Evolutionary conservation across 495 filamentous ascomycete genomes (phyloP).

Genomic region (Hypoxylon perforatum): DNA sequence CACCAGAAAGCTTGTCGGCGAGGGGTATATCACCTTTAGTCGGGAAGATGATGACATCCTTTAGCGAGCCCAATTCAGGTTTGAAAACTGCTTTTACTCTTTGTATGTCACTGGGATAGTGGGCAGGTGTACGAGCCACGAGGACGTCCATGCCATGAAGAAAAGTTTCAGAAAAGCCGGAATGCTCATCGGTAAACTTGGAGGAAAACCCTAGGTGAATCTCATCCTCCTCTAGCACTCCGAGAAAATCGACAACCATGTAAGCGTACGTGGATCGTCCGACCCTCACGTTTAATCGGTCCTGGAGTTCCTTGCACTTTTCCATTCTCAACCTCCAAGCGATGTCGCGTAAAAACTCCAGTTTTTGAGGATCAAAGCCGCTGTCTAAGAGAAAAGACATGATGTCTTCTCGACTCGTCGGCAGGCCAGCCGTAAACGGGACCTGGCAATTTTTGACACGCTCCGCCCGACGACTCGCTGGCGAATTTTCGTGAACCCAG

Average conservation of each 20-base stretch:
- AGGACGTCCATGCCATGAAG: conserved; percentile 79
- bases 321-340: conserved; percentile 65
- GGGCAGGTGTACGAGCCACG: conserved; percentile 85
- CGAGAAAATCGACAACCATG: conserved; percentile 84
- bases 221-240: conserved; percentile 75
- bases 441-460: conserved; percentile 50
- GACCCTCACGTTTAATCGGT: conserved; percentile 76
- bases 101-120: conserved; percentile 86
- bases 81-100: conserved; percentile 68
- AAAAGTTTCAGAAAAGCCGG: conserved; percentile 66
- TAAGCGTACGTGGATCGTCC: conserved; percentile 79
- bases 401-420: conserved; percentile 60
- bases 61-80: conserved; percentile 75
- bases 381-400: conserved; percentile 67
- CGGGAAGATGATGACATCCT: conserved; percentile 89
- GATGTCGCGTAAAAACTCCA: conserved; percentile 67
- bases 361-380: conserved; percentile 72
- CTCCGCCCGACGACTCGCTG: conserved; percentile 46
- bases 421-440: conserved; percentile 64
- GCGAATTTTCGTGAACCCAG: conserved; percentile 64
- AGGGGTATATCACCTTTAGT: conserved; percentile 74
- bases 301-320: conserved; percentile 65
- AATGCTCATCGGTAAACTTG: conserved; percentile 65
- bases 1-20: conserved; percentile 86
- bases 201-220: conserved; percentile 84